Evolutionary conservation across 2,329 filamentous ascomycete genomes (phyloP), one percentile per base, ranked within the genome.

Genomic region (Epichloe uncinata): DNA sequence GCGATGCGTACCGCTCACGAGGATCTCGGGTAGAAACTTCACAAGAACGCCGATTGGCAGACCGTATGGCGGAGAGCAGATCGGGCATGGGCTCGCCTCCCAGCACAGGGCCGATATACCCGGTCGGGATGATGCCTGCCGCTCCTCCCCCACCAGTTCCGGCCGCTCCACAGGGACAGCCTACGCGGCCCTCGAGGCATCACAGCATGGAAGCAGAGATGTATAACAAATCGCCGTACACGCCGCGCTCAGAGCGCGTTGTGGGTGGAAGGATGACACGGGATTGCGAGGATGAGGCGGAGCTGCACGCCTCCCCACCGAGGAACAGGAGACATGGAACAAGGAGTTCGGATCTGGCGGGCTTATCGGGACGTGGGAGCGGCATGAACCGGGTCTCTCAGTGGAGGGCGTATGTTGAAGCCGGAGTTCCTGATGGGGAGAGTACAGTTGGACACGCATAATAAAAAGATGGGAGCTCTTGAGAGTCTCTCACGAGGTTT

Each of bases 371-470:
- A 30, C 70, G 68, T 1, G 54, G 53, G 5, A 64, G 68, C 35
- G 73, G 73, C 9, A 66, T 70, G 66, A 66, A 70, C 54, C 66
- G 74, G 6, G 73, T 77, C 16, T 63, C 61, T 42, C 70, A 74
- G 50, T 77, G 74, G 74, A 66, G 65, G 52, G 67, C 62, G 40
- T 73, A 72, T 60, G 70, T 77, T 15, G 66, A 68, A 53, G 68
- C 67, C 6, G 73, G 71, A 4, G 54, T 61, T 38, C 68, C 69
- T 41, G 66, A 68, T 40, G 61, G 57, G 26, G 64, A 66, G 47
- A 45, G 48, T 7, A 49, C 46, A 26, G 33, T 37, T 16, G 45
- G 48, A 9, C 53, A 55, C 30, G 48, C 45, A n/a, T 50, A 49
- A 42, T 30, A 26, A 13, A 13, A 33, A 34, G 43, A 33, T 7